Base-by-base conservation (phyloP, 495 filamentous ascomycete species). In the Pyrenula massariospora region DNA sequence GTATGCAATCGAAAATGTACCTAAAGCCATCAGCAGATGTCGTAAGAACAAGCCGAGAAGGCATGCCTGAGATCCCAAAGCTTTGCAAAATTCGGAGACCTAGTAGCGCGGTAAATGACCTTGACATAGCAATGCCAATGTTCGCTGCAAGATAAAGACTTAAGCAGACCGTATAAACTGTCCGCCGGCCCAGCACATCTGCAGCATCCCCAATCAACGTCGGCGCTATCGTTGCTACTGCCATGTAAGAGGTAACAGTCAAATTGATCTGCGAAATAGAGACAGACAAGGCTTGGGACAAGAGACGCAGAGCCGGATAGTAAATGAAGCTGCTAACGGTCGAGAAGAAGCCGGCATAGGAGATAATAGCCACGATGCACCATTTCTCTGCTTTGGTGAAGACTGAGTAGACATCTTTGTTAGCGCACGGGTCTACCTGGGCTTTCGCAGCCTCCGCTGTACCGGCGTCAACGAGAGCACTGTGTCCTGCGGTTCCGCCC, bases 1-100 rank as follows among this genome's bases (percentile, higher is more conserved):
- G 1, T 74, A 73, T 1, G 77, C 79, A 42, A 84, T 72, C 1
- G 78, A 73, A 50, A 81, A 76, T 0, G 79, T 80, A 25, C 24
- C 56, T 20, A 23, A 12, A 25, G 25, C 11, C 21, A 50, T 56
- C 23, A 23, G 22, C 55, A 50, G 25, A 52, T 24, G 52, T 47
- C 42, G 50, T 15, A 15, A 12, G n/a, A 25, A 56, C 15, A 3
- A 56, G 3, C 20, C 11, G 24, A 3, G 19, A 54, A 25, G 25
- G 19, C n/a, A 54, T 24, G 54, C 73, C 75, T 1, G 75, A 74
- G 56, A 74, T 76, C 0, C 78, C 78, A 1, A 72, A 68, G 54
- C 71, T 76, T 59, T 80, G 78, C 2, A 81, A 58, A 36, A 73
- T 74, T 56, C 78, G 59, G 19, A 81, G 63, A 8, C 75, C 64